Evolutionary conservation across 352 stramenopile species (phyloP).

Genomic region (Phytophthora ohioensis): DNA sequence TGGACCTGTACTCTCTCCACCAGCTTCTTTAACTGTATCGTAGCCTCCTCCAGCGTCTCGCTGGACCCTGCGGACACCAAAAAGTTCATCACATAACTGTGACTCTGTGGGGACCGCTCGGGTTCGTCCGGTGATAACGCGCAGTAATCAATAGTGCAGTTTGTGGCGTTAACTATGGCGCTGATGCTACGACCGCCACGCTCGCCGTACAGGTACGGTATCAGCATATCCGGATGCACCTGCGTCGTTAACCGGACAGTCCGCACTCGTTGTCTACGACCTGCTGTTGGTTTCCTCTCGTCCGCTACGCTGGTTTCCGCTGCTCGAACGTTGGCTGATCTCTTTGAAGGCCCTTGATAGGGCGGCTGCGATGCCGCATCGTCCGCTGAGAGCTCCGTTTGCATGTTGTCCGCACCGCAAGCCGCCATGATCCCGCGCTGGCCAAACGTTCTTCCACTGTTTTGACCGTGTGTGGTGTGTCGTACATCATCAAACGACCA

Average conservation of each 20-base stretch:
- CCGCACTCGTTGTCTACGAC: slow-evolving; percentile 53
- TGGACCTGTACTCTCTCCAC: slow-evolving; percentile 62
- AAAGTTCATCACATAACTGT: slow-evolving; percentile 66
- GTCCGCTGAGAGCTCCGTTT: slow-evolving; percentile 14
- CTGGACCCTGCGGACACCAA: slow-evolving; percentile 56
- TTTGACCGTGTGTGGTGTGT: slow-evolving; percentile 11
- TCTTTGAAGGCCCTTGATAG: slow-evolving; percentile 2
- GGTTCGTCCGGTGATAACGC: slow-evolving; percentile 60
- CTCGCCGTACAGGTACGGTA: slow-evolving; percentile 70
- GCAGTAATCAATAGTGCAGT: slow-evolving; percentile 74
- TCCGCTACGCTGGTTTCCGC: neutral
- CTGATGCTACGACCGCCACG: slow-evolving; percentile 59
- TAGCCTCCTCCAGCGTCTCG: slow-evolving; percentile 58
- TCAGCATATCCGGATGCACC: slow-evolving; percentile 59
- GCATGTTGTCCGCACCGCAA: slow-evolving; percentile 16
- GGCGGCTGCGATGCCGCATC: slow-evolving; percentile 8
- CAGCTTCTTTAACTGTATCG: slow-evolving; percentile 46
- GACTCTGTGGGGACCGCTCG: slow-evolving; percentile 35
- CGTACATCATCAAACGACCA: slow-evolving; percentile 12
- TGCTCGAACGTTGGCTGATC: neutral
- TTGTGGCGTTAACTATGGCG: slow-evolving; percentile 54
- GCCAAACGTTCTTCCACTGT: slow-evolving; percentile 23
- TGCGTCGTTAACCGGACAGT: slow-evolving; percentile 65
- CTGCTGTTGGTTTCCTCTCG: neutral
- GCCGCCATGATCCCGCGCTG: slow-evolving; percentile 31